Conservation (phyloP, 495 filamentous ascomycete species). For the Penicillium odoratum region DNA sequence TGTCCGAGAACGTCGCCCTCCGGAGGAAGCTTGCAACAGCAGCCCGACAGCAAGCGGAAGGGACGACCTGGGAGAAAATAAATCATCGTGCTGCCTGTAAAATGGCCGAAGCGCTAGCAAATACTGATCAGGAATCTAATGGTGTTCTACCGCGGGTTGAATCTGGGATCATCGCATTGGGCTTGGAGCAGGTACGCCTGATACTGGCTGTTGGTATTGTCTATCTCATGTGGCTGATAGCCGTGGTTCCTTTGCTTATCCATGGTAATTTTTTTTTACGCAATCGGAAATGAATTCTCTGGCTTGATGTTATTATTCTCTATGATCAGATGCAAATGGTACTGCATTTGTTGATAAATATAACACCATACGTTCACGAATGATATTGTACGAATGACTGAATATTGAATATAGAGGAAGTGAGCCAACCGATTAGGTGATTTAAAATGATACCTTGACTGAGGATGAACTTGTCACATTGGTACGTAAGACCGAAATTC, state of each 20-base stretch:
- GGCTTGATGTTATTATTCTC: too few species aligned
- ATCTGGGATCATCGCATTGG: constrained; percentile 13
- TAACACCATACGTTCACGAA: too few species aligned
- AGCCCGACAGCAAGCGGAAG: constrained; percentile 51
- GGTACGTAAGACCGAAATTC: too few species aligned
- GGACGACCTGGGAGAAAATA: constrained; percentile 65
- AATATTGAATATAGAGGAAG: too few species aligned
- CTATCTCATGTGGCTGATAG: constrained; percentile 37
- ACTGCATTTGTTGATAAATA: too few species aligned
- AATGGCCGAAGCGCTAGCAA: constrained; percentile 51
- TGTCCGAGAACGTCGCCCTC: constrained; percentile 38
- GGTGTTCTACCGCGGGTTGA: neutral
- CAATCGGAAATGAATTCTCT: too few species aligned
- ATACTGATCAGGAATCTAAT: constrained; percentile 27
- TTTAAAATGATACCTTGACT: too few species aligned
- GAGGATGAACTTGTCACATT: too few species aligned
- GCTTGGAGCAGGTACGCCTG: constrained; percentile 27
- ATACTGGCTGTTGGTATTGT: constrained; percentile 30
- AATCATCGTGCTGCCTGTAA: constrained; percentile 60
- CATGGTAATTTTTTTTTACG: constrained; percentile 33
- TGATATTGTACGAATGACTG: too few species aligned
- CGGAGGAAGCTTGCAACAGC: constrained; percentile 38
- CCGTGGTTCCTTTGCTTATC: constrained; percentile 38
- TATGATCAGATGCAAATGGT: too few species aligned
- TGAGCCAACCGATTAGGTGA: too few species aligned